A percentile compares a stretch with the other conserved stretches of the same genome.
Conservation (phyloP, 768 basidiomycete genomes). For the Auricularia sp. region DNA sequence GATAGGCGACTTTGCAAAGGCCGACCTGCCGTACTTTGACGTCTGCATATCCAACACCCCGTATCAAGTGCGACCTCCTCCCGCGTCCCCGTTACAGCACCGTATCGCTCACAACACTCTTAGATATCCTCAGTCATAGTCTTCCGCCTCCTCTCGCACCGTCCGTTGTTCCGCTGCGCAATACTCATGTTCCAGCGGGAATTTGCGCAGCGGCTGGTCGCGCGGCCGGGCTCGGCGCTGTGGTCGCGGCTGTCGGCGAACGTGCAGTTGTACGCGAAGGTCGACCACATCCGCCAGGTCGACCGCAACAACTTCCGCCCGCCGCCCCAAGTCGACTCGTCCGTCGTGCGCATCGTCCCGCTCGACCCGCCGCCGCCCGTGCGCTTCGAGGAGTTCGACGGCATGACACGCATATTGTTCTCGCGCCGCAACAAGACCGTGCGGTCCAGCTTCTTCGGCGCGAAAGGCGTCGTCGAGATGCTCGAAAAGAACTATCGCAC, state of each 20-base stretch:
- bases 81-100: too few relatives aligned
- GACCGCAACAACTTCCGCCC: slow-evolving; percentile 96
- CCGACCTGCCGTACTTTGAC: slow-evolving; percentile 96
- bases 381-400: slow-evolving; percentile 96
- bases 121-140: slow-evolving; percentile 92
- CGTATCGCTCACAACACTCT: background rate
- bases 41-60: slow-evolving; percentile 99
- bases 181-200: slow-evolving; percentile 99
- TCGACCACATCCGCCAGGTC: slow-evolving; percentile 93
- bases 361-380: slow-evolving; percentile 93
- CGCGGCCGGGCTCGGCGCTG: slow-evolving; percentile 67
- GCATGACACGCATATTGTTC: slow-evolving; percentile 84
- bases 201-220: slow-evolving; percentile 87
- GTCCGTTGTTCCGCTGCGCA: slow-evolving; percentile 85
- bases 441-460: slow-evolving; percentile 74
- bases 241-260: slow-evolving; percentile 96
- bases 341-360: slow-evolving; percentile 84
- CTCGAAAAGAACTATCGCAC: slow-evolving; percentile 88
- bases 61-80: slow-evolving; percentile 52
- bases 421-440: slow-evolving; percentile 83
- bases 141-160: slow-evolving; percentile 92
- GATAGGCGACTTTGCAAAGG: slow-evolving; percentile 97
- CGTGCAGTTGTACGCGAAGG: slow-evolving; percentile 94
- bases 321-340: slow-evolving; percentile 87
- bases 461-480: slow-evolving; percentile 92